Base-by-base conservation (phyloP, 1,284 basidiomycete genomes). In the Hymenochaete sp. region DNA sequence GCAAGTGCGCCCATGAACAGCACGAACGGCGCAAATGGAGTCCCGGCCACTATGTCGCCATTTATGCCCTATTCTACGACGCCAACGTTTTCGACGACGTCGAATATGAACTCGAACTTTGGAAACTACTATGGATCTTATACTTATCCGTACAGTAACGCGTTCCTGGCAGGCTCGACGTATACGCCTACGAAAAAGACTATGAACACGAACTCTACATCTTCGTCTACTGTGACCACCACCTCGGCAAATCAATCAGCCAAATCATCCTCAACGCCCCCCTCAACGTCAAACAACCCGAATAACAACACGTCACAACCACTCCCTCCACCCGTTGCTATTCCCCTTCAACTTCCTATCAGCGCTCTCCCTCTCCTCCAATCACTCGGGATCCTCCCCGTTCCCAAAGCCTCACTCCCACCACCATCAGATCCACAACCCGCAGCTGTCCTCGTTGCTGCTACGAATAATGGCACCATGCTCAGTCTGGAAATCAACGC, bases 401-500 rank as follows among this genome's bases (percentile, higher is more conserved):
- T 85, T 16, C 72, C 79, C 1, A 70, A 70, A n/a, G 57, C 70
- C 9, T 70, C 75, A 2, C 56, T 79, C n/a, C 69, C 72, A 3
- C 62, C 73, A 10, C 59, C 73, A 19, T 75, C 71, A 11, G 73
- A 79, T 52, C 68, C 75, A 18, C 76, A 75, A 53, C 79, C 82
- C 2, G 70, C 80, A 13, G 83, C 82, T 21, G 71, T 87, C 18
- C 66, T 87, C 41, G 73, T 77, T 47, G 77, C 79, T 19, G 76
- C 79, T 2, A 76, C 75, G 5, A 72, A 75, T 6, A 77, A 82
- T 55, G 83, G 82, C 10, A 71, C 72, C 21, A 76, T 79, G 68
- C 61, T 86, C 50, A 81, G 71, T 55, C 63, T 87, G 47, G 84
- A 87, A 53, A 82, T 87, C 56, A 85, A 86, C 51, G 74, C 85